Evolutionary conservation across 2,329 filamentous ascomycete genomes (phyloP).

Genomic region (Akanthomyces lecanii): DNA sequence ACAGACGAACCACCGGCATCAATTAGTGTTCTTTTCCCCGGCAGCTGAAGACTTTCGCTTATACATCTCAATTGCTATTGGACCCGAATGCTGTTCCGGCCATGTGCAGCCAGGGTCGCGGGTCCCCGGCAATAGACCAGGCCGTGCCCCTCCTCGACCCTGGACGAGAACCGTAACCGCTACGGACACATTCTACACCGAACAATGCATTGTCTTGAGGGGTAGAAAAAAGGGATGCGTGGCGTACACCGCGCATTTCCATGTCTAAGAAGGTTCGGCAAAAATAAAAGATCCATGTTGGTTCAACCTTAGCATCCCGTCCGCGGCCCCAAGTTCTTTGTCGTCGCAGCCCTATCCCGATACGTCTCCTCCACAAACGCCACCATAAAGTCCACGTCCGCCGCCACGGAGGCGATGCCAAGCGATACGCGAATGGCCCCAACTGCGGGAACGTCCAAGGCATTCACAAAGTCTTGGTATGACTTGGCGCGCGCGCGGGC

Average conservation of each 20-base stretch:
- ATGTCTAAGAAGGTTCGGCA: neutral
- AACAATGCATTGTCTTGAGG: neutral
- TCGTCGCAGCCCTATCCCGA: conserved; percentile 25
- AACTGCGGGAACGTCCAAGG: conserved; percentile 23
- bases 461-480: conserved; percentile 24
- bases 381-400: conserved; percentile 35
- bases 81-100: neutral
- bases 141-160: neutral
- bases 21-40: neutral
- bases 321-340: conserved; percentile 11
- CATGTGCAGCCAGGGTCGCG: neutral
- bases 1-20: neutral
- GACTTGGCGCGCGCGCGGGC: conserved; percentile 16
- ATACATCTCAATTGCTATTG: neutral
- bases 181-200: neutral
- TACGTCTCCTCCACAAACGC: conserved; percentile 31
- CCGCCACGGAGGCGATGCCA: conserved; percentile 33
- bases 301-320: conserved; percentile 12
- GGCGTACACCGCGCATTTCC: neutral
- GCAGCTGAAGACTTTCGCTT: neutral
- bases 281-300: neutral
- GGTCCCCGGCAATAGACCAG: neutral
- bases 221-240: neutral
- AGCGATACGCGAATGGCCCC: conserved; percentile 38
- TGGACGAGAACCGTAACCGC: neutral